Evolutionary conservation across 2,329 filamentous ascomycete species (phyloP), one percentile per base, ranked within the genome.

Genomic region (Phoma sp.): DNA sequence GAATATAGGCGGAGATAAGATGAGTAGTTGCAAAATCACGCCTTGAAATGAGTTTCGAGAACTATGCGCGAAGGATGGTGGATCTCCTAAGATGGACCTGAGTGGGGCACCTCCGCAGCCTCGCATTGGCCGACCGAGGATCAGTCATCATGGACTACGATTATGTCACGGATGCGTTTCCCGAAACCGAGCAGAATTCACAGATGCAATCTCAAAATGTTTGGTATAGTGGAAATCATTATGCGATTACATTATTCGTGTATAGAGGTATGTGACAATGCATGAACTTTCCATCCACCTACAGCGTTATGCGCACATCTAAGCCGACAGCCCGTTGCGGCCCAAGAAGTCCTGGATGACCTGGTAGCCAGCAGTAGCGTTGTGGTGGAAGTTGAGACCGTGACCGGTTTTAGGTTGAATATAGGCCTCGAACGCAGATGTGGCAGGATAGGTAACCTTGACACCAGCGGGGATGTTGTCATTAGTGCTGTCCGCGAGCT

Each of bases 391-490:
- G 62, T 83, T 85, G 17, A 87, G 62, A 76, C 69, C 69, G 33
- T 75, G 73, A 0, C 60, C 73, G 28, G 83, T 80, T 3, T 77
- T 75, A 0, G 80, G 78, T 1, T 88, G 80, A 15, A 88, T 77
- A 37, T 80, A 80, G 0, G 83, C 75, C 53, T 83, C 76, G 63
- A 87, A 86, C 0, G 70, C 68, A 0, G 66, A 77, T 0, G 81
- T 76, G 12, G 80, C 74, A 2, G 76, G 74, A 61, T 85, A 83
- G 25, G 72, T 72, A 36, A 57, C 43, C 43, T 61, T 67, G 0
- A 79, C 80, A 18, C 68, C 66, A 10, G 76, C 79, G 1, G 82
- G 79, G 36, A 85, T 77, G 23, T 75, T 78, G 1, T 72, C 62
- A 1, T 77, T 68, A 9, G 40, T 62, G 12, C 73, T 75, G 0